A percentile compares a stretch with the other conserved stretches of the same genome.
Evolutionary conservation across 2,329 filamentous ascomycete genomes (phyloP).

Genomic region (Claviceps citrina): DNA sequence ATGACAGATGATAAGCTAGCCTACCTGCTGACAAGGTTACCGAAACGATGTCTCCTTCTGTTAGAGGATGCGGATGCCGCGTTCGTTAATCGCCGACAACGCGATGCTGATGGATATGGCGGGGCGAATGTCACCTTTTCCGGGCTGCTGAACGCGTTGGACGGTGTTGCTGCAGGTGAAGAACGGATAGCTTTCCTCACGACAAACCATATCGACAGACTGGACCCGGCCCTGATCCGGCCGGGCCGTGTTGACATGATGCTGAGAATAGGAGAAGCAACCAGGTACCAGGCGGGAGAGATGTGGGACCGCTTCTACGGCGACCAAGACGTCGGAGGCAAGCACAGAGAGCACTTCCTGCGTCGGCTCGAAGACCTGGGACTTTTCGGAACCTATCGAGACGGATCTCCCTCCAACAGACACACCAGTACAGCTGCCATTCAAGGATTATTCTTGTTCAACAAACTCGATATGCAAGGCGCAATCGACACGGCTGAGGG

Average conservation of each 20-base stretch:
- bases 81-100: slow-evolving; percentile 64
- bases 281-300: slow-evolving; percentile 63
- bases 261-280: slow-evolving; percentile 75
- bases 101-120: slow-evolving; percentile 67
- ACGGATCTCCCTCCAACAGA: slow-evolving; percentile 29
- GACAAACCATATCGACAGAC: slow-evolving; percentile 80
- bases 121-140: slow-evolving; percentile 90
- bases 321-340: slow-evolving; percentile 53
- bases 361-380: slow-evolving; percentile 52
- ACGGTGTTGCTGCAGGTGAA: slow-evolving; percentile 88
- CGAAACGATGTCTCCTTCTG: slow-evolving; percentile 64
- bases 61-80: slow-evolving; percentile 87
- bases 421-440: slow-evolving; percentile 77
- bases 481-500: slow-evolving; percentile 67
- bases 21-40: slow-evolving; percentile 71
- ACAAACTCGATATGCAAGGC: slow-evolving; percentile 79
- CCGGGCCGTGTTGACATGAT: slow-evolving; percentile 92
- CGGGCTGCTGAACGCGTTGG: slow-evolving; percentile 68
- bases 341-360: slow-evolving; percentile 54
- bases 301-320: slow-evolving; percentile 96
- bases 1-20: slow-evolving; percentile 82
- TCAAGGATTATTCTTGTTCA: slow-evolving; percentile 87
- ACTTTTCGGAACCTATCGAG: slow-evolving; percentile 45
- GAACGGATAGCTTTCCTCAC: slow-evolving; percentile 89
- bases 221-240: slow-evolving; percentile 78